Base-by-base conservation (phyloP, 139 green algal genomes). In the Haematococcus sp. region DNA sequence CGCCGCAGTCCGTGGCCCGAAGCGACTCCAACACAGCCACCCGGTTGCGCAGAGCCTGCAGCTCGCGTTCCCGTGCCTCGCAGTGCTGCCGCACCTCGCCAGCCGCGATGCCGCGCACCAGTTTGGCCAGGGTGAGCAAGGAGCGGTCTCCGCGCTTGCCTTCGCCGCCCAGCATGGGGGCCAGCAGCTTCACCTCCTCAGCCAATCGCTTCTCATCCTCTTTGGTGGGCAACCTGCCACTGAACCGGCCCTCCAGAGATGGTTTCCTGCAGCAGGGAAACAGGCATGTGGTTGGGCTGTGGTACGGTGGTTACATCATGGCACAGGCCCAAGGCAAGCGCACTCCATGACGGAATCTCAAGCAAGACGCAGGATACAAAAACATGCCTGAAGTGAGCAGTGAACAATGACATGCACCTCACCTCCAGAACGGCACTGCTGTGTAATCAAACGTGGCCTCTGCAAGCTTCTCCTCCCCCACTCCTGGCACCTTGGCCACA, bases 141-240 rank as follows among this genome's bases (percentile, higher is more conserved):
- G 80, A 85, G 71, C 86, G 83, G 49, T 96, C 91, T 0, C 87
- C 88, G 19, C 84, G 78, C 52, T 85, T 87, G 43, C 85, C 88
- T 17, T 77, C 69, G 27, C 88, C 88, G 19, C 89, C 89, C 27
- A 96, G 76, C 76, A 94, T 73, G 17, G 87, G 90, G 0, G 82
- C 91, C 9, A 96, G 76, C 63, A 93, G 71, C 69, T 82, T 78
- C 82, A 90, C 95, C 81, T 96, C 91, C 20, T 92, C 84, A n/a
- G 77, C 84, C 51, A 96, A 75, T 55, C 73, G 70, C 69, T 88
- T 88, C 71, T 96, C 91, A 68, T 96, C 90, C 40, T 90, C 84
- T 79, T 96, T 96, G 30, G 90, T 94, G 63, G 87, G 83, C 63
- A 96, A 83, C 17, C 91, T 81, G 1, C 91, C 91, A 68, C 79